Evolutionary conservation across 139 green algal species (phyloP), one percentile per base, ranked within the genome.

Genomic region (Diplosphaera chodatii): DNA sequence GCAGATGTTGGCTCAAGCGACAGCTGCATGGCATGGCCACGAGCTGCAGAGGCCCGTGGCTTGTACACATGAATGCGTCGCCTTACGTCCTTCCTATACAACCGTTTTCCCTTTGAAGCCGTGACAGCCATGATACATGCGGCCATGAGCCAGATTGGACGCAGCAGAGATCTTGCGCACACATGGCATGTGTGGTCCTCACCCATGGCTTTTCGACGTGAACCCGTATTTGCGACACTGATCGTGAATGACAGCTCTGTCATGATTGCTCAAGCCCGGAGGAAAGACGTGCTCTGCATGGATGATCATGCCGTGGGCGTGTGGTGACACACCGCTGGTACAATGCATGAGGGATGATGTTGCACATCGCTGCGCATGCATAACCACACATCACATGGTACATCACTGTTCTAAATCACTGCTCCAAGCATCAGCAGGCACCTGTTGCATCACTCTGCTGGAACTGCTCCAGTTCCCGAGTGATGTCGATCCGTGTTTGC

Each of bases 161-260:
- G 66, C 48, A 67, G 40, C 33, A 13, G n/a, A 56, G 63, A 63
- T 16, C 33, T 30, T 56, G 29, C 3, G 27, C 55, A 64, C 55
- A 30, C 16, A 23, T 18, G 8, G 20, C 22, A 10, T 72, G 23
- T n/a, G 34, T 23, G 28, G 13, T 32, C 28, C 76, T 48, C 55
- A 85, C 79, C 83, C 84, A 30, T 83, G 56, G 34, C 71, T 82
- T 40, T 87, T 90, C 55, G 77, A 86, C 18, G 32, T 69, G 55
- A 90, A 85, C 40, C 88, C 88, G 32, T 84, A 85, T 63, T 90
- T 90, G 41, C 79, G 84, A 70, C 84, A 90, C 33, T 89, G 75
- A 27, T 63, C 55, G 64, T 94, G 88, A 34, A 94, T 82, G 59
- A 94, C 74, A 0, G 88, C 88, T 15, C 88, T 78, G 63, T 94